A percentile compares a stretch with the other conserved stretches of the same genome.
Conservation (phyloP, 768 basidiomycete genomes). For the Mycena maculata region DNA sequence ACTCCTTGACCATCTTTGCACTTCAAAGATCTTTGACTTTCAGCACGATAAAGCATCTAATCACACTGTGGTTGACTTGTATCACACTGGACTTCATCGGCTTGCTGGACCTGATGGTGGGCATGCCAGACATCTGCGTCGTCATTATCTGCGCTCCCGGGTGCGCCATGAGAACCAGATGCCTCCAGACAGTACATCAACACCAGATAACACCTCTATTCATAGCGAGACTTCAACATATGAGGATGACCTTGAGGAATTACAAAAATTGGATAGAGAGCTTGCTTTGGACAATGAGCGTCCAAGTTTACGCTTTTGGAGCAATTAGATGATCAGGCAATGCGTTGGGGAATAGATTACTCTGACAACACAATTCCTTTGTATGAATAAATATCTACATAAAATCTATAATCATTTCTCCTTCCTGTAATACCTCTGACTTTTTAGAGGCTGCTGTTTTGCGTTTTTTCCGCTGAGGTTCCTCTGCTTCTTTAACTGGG, state of each 20-base stretch:
- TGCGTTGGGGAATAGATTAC: too few species aligned
- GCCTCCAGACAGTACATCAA: too few species aligned
- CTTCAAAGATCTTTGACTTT: slow-evolving; percentile 11
- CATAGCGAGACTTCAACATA: too few species aligned
- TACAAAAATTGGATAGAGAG: slow-evolving; percentile 1
- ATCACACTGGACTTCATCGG: slow-evolving; percentile 7
- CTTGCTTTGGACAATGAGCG: neutral
- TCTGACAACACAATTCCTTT: too few species aligned
- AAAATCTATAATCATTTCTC: slow-evolving; percentile 9
- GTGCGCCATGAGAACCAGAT: slow-evolving; percentile 5
- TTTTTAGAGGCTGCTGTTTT: neutral
- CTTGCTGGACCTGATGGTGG: slow-evolving; percentile 23
- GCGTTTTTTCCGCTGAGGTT: neutral
- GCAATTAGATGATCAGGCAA: neutral
- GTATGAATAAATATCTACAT: too few species aligned
- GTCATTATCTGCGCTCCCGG: slow-evolving; percentile 13
- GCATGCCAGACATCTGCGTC: slow-evolving; percentile 27
- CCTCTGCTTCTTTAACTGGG: neutral
- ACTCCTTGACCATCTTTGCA: slow-evolving; percentile 27
- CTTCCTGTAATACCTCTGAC: neutral
- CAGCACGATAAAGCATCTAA: neutral
- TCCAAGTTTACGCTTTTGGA: slow-evolving; percentile 1
- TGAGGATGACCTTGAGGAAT: neutral
- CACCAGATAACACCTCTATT: too few species aligned
- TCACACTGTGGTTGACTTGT: slow-evolving; percentile 22